These are phyloP conservation scores for Jackrogersella multiformis DNA, from an alignment of 495 filamentous ascomycete species.

Conservation along the genomic window DNA sequence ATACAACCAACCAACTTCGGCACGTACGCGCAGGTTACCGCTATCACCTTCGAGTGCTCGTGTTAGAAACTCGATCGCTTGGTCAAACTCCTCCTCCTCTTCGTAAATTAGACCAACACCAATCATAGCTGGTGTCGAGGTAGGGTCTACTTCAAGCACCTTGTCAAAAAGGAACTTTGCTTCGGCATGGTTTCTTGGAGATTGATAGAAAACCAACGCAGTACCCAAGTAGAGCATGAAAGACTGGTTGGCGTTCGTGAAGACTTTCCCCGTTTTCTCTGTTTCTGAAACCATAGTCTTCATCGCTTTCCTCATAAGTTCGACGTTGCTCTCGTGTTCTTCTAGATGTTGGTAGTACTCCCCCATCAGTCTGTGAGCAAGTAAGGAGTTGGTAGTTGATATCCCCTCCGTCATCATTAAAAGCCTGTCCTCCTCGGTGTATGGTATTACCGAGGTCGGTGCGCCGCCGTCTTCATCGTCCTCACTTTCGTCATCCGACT, in stretches of 20 bases:
- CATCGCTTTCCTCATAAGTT: conserved; percentile 76
- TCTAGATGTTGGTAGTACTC: conserved; percentile 87
- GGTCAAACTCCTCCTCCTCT: conserved; percentile 85
- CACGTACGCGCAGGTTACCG: conserved; percentile 75
- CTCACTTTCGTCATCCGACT: conserved; percentile 54
- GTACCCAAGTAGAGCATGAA: conserved; percentile 81
- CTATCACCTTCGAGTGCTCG: conserved; percentile 76
- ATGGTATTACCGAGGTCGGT: conserved; percentile 57
- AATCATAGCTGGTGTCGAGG: conserved; percentile 81
- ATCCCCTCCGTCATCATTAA: conserved; percentile 87
- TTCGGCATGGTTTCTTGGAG: conserved; percentile 88
- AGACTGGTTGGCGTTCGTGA: conserved; percentile 74
- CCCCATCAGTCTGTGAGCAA: conserved; percentile 84
- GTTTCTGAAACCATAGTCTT: conserved; percentile 67
- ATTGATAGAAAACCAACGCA: conserved; percentile 84
- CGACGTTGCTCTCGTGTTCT: conserved; percentile 85
- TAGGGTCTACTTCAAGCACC: conserved; percentile 75
- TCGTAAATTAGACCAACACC: conserved; percentile 91
- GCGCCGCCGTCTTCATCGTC: conserved; percentile 63
- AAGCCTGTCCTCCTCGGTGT: conserved; percentile 76
- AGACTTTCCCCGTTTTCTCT: conserved; percentile 68
- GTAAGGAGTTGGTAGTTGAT: conserved; percentile 73
- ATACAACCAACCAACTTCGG: conserved; percentile 89
- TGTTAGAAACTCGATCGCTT: conserved; percentile 79
- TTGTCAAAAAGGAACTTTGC: conserved; percentile 82